Evolutionary conservation across 352 stramenopile genomes (phyloP).

Genomic region (Pythium apleroticum): DNA sequence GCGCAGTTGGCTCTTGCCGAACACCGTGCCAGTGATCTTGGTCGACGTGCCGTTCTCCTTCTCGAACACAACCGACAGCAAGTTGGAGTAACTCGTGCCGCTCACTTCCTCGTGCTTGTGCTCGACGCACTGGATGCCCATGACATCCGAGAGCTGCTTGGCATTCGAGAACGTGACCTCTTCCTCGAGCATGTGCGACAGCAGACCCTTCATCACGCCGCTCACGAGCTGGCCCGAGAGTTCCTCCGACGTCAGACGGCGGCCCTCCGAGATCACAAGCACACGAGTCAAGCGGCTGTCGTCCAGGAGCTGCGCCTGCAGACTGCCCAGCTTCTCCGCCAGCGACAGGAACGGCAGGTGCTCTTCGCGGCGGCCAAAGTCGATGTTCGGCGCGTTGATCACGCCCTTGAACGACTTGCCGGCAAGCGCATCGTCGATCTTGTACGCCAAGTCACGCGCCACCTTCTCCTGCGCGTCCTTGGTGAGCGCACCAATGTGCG

Average conservation of each 20-base stretch:
- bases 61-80: constrained; percentile 91
- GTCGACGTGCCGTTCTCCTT: constrained; percentile 81
- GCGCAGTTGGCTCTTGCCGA: constrained; percentile 84
- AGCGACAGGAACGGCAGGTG: constrained; percentile 87
- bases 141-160: constrained; percentile 78
- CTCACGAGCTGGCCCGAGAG: constrained; percentile 84
- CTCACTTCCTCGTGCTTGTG: constrained; percentile 85
- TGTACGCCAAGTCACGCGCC: constrained; percentile 87
- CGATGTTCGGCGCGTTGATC: constrained; percentile 95
- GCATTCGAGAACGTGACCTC: constrained; percentile 91
- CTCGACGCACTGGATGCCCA: constrained; percentile 90
- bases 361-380: constrained; percentile 78
- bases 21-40: constrained; percentile 89
- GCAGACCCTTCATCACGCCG: constrained; percentile 89
- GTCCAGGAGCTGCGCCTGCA: constrained; percentile 87
- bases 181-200: constrained; percentile 90
- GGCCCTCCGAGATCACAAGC: constrained; percentile 79
- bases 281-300: constrained; percentile 64
- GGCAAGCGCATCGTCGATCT: constrained; percentile 92
- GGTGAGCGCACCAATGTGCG: constrained; percentile 95
- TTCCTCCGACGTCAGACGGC: constrained; percentile 76
- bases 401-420: constrained; percentile 92
- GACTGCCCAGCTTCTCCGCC: constrained; percentile 88
- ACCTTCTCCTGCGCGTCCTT: constrained; percentile 94
- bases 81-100: constrained; percentile 82